Base-by-base conservation (phyloP, 116 monocot genomes). In the Papilionanthe hybrid region DNA sequence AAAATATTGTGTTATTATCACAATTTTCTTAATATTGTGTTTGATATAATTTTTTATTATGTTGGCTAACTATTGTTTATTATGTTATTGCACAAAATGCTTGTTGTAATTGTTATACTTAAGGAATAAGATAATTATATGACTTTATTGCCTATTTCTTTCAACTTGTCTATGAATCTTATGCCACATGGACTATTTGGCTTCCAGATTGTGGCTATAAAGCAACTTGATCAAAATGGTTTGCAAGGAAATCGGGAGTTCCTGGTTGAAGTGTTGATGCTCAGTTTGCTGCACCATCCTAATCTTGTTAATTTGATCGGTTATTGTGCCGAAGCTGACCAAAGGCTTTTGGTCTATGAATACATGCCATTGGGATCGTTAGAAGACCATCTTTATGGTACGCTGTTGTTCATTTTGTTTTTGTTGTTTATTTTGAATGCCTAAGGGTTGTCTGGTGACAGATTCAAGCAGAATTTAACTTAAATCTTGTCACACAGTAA, bases 331-430 rank as follows among this genome's bases (percentile, higher is more conserved):
- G 73, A 73, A 9, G 73, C 44, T 1, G 73, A 73, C 44, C 73
- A 73, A 73, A 73, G 73, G 43, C 73, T 73, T n/a, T 73, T 73
- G 73, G 73, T 73, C 7, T 73, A 73, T 73, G 73, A 73, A 73
- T 73, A 43, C 44, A 73, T 73, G 73, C 43, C 73, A 1, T 44
- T 73, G 44, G 73, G 73, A 42, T 73, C 73, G 7, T 73, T 73
- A 37, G 73, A 73, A 44, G 73, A 73, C 73, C 73, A 73, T 73
- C 73, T 73, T 73, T 44, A 73, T 45, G 73, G 73, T 73, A 44
- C 9, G 43, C 7, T 44, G 9, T 73, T 43, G 7, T n/a, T 73
- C 28, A 43, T 73, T 73, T 8, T 7, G 8, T 43, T 20, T 22
- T 73, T 73, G n/a, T n/a, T 45, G 73, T 13, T 37, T 69, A 18